phyloP scores from a whole-genome alignment of 2,329 filamentous ascomycete genomes.

The Aspergillus eucalypticola region DNA sequence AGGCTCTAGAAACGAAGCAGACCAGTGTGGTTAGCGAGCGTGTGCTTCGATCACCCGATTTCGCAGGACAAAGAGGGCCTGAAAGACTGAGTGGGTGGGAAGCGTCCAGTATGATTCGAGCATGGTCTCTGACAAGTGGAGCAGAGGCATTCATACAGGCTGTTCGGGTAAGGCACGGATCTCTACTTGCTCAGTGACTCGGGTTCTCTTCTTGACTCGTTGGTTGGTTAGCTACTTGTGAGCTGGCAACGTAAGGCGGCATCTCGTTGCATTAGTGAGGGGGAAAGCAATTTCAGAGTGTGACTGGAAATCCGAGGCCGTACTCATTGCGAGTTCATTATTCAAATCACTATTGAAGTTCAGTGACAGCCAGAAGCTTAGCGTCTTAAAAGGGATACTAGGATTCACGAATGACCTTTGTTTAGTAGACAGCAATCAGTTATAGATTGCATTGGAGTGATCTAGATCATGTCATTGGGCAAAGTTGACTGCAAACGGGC shows the following conservation, averaged over 20 bases:
- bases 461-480: neutral
- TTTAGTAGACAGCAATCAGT: too few relatives aligned
- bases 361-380: neutral
- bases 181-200: neutral
- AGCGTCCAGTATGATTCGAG: neutral
- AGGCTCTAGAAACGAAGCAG: too few relatives aligned
- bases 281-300: neutral
- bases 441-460: too few relatives aligned
- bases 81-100: neutral
- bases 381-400: neutral
- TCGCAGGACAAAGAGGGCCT: neutral
- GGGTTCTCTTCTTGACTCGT: neutral
- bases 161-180: neutral
- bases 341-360: too few relatives aligned
- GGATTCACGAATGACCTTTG: neutral
- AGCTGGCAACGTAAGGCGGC: neutral
- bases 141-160: neutral
- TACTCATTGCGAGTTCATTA: too few relatives aligned
- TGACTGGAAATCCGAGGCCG: neutral
- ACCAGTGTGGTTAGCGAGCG: neutral
- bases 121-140: neutral
- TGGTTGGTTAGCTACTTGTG: neutral
- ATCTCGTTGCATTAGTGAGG: neutral
- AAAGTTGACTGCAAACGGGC: neutral
- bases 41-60: neutral